Conservation (phyloP, 2,329 filamentous ascomycete genomes). For the Lecanicillium sp. region DNA sequence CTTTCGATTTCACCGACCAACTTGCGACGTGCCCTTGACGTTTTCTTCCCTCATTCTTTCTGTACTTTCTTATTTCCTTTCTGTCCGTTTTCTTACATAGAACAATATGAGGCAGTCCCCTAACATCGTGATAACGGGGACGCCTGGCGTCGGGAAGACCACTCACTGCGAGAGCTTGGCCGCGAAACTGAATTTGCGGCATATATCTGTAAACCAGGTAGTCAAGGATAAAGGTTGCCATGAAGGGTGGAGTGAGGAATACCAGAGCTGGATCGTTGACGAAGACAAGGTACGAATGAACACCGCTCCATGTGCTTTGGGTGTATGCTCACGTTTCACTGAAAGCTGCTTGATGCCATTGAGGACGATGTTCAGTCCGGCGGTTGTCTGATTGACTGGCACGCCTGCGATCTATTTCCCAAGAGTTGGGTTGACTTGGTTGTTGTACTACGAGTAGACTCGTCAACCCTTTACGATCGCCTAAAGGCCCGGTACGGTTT, state of each 20-base stretch:
- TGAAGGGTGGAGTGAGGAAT: conserved; percentile 80
- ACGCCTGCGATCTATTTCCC: conserved; percentile 93
- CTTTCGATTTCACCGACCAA: no score
- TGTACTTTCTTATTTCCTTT: no score
- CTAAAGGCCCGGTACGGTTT: conserved; percentile 60
- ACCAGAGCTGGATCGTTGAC: conserved; percentile 86
- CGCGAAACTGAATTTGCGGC: conserved; percentile 66
- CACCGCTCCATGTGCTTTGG: no score
- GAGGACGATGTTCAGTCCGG: conserved; percentile 73
- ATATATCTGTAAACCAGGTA: conserved; percentile 82
- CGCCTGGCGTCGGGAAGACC: conserved; percentile 92
- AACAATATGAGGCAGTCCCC: conserved; percentile 46
- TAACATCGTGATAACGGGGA: conserved; percentile 93
- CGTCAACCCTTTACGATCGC: conserved; percentile 75
- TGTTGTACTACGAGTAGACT: conserved; percentile 79
- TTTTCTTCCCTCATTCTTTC: no score
- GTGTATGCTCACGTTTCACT: neutral
- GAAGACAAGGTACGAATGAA: conserved; percentile 78
- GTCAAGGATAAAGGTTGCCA: conserved; percentile 85
- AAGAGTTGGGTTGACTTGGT: conserved; percentile 92
- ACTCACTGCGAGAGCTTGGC: conserved; percentile 81
- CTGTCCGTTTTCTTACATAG: no score
- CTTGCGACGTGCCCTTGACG: no score
- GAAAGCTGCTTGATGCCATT: conserved; percentile 75
- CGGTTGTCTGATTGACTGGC: conserved; percentile 93